Base-by-base conservation (phyloP, 805 yeast species). In the Candida khao-thaluensis region DNA sequence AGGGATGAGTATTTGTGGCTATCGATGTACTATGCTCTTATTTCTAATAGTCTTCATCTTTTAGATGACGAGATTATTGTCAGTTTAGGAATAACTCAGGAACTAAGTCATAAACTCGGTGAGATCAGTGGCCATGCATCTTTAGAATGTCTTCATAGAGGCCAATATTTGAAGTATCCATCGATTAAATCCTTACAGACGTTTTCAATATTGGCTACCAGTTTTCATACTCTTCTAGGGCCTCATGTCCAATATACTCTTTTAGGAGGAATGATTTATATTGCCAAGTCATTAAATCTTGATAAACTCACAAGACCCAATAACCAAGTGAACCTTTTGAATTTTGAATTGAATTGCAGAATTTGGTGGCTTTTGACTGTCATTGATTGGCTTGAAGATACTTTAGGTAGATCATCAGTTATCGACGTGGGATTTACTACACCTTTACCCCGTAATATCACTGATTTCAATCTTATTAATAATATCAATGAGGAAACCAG, bases 301-400 rank as follows among this genome's bases (percentile, higher is more conserved):
- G 54, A 55, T 37, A 37, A 43, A 29, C 35, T 52, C 2, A 33
- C 35, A 22, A 31, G 41, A 25, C 39, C 51, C 7, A 18, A 30
- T 18, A 18, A 21, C 5, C 34, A 43, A 9, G 12, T 45, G 2
- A 26, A 33, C 18, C 18, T 45, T 17, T 18, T 48, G 24, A 46
- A 48, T 30, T 44, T 38, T 23, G 52, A 48, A 30, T 16, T 46
- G 11, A 24, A 44, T 20, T 48, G 50, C 27, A 12, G 52, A 30
- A 34, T 28, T 41, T 58, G 64, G 60, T 62, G 67, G 67, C 25
- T 49, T 1, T 44, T 60, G 16, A 47, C 60, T 5, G 50, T 48
- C 6, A 41, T 51, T 22, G 69, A 63, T 42, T 64, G 68, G 68
- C 49, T 49, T 25, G 66, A 64, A 29, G 54, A 52, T 22, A 5